Base-by-base conservation (phyloP, 2,329 filamentous ascomycete genomes). In the Berkeleyomyces basicola region DNA sequence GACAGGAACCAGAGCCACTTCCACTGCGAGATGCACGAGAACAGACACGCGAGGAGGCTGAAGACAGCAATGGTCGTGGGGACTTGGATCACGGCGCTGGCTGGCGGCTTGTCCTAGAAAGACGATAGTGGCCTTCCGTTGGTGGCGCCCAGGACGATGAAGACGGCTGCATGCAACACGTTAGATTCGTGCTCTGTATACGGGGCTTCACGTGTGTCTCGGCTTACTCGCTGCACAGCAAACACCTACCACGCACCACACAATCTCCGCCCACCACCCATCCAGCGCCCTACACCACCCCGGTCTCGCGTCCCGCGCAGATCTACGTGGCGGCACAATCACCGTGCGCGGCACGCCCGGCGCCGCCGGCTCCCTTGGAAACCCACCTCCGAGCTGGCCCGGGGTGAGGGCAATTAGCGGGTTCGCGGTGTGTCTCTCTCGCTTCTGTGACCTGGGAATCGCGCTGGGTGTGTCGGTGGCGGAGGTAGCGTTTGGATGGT, bases 1-100 rank as follows among this genome's bases (percentile, higher is more conserved):
- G 68, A 61, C 7, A 67, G 68, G 60, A 71, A 71, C 65, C 68
- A 70, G 63, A 71, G 71, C 70, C 71, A 71, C 63, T 70, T 72
- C 57, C 70, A 68, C 67, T 72, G 70, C 3, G 68, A 67, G 39
- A 72, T 65, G 7, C 68, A 69, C 63, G 71, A 68, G 1, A 63
- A 62, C 23, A 71, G 61, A 3, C 69, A 67, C 7, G 68, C 65
- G 4, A 68, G 60, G 46, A 71, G 60, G 3, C 66, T 67, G 3
- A 68, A 65, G 40, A 68, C 67, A 46, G 68, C 67, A n/a, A 71
- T 61, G 3, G 70, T 69, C 3, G 63, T 63, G 2, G 71, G 65
- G 42, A 71, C 70, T 0, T 70, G 69, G 3, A 72, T 57, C 10
- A 71, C 63, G 7, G 69, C 67, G 61, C 69, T 71, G 40, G 71